Evolutionary conservation across 805 yeast species (phyloP), one percentile per base, ranked within the genome.

Genomic region (Metahyphopichia silvanorum): DNA sequence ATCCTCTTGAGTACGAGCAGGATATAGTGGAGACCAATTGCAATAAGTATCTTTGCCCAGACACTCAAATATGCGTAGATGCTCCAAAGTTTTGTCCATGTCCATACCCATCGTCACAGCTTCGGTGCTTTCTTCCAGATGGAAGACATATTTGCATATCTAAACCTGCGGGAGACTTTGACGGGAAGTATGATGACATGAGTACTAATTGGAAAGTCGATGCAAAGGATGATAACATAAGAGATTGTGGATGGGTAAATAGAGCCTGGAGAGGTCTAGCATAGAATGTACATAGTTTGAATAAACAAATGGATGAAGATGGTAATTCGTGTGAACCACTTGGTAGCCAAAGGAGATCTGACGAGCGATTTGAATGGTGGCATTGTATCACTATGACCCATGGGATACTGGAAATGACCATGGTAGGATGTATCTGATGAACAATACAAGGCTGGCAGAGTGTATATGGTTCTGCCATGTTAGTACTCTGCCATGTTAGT

Each of bases 201-300:
- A 65, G 40, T 60, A 70, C 49, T 58, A 77, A 59, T 63, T 74
- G 48, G 67, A 60, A 38, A 55, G 60, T 55, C 60, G 83, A 42
- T 66, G 81, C 61, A 41, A 28, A 64, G 57, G 48, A 86, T 74
- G 45, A 64, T 67, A 38, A 67, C 25, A 53, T 66, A 24, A 52
- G 93, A 54, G 96, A 84, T 49, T 91, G 98, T 57, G 83, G 84
- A 6, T 89, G 91, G 86, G 96, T 86, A 2, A 55, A 58, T 17
- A 67, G 86, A 34, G 91, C 87, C 0, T 84, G 75, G 66, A 69
- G 71, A 13, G 91, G 87, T 16, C 25, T 12, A 23, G 25, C 25
- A 4, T 12, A n/a, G n/a, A n/a, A n/a, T n/a, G n/a, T n/a, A n/a
- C n/a, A n/a, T n/a, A n/a, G n/a, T n/a, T n/a, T n/a, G n/a, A n/a